Base-by-base conservation (phyloP, 805 yeast genomes). In the Suhomyces emberorum region DNA sequence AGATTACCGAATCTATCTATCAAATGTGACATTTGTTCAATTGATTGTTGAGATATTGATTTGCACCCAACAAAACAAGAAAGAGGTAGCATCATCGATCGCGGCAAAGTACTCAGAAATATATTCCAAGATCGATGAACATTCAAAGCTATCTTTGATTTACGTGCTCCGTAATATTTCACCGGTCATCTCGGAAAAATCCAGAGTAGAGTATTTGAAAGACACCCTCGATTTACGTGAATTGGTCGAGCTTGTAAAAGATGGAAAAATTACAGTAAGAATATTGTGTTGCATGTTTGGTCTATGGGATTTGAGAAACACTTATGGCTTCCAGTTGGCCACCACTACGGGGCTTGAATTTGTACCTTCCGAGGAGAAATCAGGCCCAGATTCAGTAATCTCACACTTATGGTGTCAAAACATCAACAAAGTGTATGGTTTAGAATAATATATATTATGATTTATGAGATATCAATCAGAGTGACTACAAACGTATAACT, bases 251-350 rank as follows among this genome's bases (percentile, higher is more conserved):
- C 28, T 46, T 15, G 42, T 56, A 0, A 24, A 37, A 4, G 37
- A 39, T 2, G 60, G 57, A 6, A 38, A 39, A 4, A 43, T 64
- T 3, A 48, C 68, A 5, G 49, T 53, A 3, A 41, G 70, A 31
- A 55, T 63, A 4, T 35, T 66, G 7, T 62, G 68, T 43, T 55
- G 66, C 30, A 46, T 56, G 7, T 32, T 65, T 18, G 70, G 67
- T 4, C 29, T 61, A 15, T 67, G 70, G 69, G 66, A 65, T 34
- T 35, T 67, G 4, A 26, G 37, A n/a, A 54, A 52, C 37, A 42
- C 25, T 16, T 51, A 16, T 38, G 16, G 27, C 34, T 30, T 30
- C 18, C 16, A 26, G 15, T 12, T 35, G 18, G 7, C 12, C 30
- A 15, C 28, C 26, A 18, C 12, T 4, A 14, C 23, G 18, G 29